phyloP scores from a whole-genome alignment of 2,329 filamentous ascomycete genomes.

The Fusarium globosum region DNA sequence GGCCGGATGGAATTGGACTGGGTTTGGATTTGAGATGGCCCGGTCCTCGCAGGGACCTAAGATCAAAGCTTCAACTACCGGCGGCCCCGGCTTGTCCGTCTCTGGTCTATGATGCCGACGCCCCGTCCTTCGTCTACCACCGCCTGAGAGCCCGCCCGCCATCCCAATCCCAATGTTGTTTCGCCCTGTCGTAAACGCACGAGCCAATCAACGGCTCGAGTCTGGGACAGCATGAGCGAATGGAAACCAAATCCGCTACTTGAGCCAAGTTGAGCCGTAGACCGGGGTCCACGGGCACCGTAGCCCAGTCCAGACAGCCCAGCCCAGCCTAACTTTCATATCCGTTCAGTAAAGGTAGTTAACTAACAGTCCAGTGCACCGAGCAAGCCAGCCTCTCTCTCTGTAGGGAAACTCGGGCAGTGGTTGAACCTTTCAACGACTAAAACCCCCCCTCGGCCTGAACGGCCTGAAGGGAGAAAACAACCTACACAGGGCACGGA shows the following conservation, averaged over 20 bases:
- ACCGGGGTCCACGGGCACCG: slow-evolving; percentile 14
- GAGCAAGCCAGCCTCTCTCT: neutral
- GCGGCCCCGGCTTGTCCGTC: slow-evolving; percentile 34
- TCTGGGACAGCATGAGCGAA: slow-evolving; percentile 8
- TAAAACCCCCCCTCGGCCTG: neutral
- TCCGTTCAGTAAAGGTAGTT: neutral
- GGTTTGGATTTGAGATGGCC: slow-evolving; percentile 17
- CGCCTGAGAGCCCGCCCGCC: slow-evolving; percentile 24
- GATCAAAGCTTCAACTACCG: slow-evolving; percentile 35
- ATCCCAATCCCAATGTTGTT: slow-evolving; percentile 24
- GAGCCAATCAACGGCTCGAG: slow-evolving; percentile 10
- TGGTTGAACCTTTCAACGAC: slow-evolving; percentile 2
- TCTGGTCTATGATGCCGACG: neutral
- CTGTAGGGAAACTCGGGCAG: neutral
- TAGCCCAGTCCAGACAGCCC: slow-evolving; percentile 11
- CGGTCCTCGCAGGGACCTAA: slow-evolving; percentile 14
- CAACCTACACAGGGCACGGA: slow-evolving; percentile 33
- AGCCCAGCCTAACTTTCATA: neutral
- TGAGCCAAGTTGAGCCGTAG: slow-evolving; percentile 22
- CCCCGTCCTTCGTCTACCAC: slow-evolving; percentile 21
- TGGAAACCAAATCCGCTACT: slow-evolving; percentile 17
- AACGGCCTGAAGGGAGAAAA: neutral
- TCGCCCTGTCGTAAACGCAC: slow-evolving; percentile 21
- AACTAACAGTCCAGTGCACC: neutral
- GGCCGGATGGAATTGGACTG: neutral